phyloP scores from a whole-genome alignment of 1,284 basidiomycete genomes.

The Rhodofomes roseus region DNA sequence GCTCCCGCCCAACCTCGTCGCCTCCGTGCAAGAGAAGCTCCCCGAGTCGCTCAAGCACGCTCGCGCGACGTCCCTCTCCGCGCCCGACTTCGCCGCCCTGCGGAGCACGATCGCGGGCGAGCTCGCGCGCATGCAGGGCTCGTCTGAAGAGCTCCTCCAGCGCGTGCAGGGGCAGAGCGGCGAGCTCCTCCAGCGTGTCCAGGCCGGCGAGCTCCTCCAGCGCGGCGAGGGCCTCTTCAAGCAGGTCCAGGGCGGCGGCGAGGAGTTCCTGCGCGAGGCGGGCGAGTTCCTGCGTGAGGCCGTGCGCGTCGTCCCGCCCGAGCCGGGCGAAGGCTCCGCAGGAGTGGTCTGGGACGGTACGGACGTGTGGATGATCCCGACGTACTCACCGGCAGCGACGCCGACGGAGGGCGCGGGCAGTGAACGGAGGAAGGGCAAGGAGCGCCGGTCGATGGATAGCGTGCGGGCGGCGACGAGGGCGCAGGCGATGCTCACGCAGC shows the following conservation, averaged over 20 bases:
- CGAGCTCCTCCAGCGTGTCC: conserved; percentile 56
- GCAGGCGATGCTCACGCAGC: conserved; percentile 70
- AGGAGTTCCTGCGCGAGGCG: conserved; percentile 68
- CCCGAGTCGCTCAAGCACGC: conserved; percentile 49
- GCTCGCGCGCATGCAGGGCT: conserved; percentile 46
- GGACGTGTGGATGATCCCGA: conserved; percentile 77
- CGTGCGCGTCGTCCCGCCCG: conserved; percentile 86
- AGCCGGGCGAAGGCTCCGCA: conserved; percentile 36
- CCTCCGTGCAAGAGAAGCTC: conserved; percentile 62
- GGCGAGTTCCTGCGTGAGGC: conserved; percentile 78
- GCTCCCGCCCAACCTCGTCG: conserved; percentile 68
- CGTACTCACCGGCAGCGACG: conserved; percentile 23
- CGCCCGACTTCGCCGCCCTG: conserved; percentile 63
- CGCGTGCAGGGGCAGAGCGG: conserved; percentile 36
- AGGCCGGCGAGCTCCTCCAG: conserved; percentile 41
- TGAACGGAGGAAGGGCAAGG: conserved; percentile 38
- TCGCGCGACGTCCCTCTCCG: conserved; percentile 34
- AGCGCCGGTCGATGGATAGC: conserved; percentile 38
- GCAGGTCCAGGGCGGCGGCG: conserved; percentile 47
- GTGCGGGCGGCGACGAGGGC: conserved; percentile 67
- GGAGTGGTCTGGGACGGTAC: conserved; percentile 74
- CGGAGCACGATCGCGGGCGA: conserved; percentile 64
- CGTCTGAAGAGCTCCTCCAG: conserved; percentile 38
- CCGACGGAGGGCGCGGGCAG: conserved; percentile 6
- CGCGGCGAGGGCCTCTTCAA: conserved; percentile 79